These are phyloP conservation scores for Inga leiocalycina DNA, from an alignment of 306 rosid genomes.

Conservation along the genomic window DNA sequence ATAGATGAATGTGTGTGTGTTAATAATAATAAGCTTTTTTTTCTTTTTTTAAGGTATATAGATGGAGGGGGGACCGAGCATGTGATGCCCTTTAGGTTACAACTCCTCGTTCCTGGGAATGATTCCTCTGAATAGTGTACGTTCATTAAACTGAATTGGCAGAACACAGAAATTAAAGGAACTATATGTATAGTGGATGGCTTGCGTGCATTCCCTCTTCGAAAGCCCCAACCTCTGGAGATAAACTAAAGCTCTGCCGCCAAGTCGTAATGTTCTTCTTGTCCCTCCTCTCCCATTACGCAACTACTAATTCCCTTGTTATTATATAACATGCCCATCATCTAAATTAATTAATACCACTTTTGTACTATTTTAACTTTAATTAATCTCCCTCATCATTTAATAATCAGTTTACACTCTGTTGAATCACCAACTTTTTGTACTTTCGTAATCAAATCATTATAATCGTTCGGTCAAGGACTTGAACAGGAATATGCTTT, in stretches of 20 bases:
- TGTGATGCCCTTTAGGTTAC: slow-evolving; percentile 37
- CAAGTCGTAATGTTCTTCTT: slow-evolving; percentile 29
- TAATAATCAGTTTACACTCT: not conserved
- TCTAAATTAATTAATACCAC: too few species aligned
- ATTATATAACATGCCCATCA: not conserved
- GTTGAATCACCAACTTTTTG: not conserved
- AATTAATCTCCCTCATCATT: not conserved
- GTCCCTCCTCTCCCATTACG: slow-evolving; percentile 21
- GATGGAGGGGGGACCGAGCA: slow-evolving; percentile 18
- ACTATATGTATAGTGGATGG: slow-evolving; percentile 36
- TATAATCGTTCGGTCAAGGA: not conserved
- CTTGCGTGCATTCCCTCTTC: slow-evolving; percentile 34
- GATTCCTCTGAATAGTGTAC: slow-evolving; percentile 26
- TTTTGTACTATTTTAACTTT: not conserved
- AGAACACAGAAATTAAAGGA: not conserved
- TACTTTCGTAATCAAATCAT: not conserved
- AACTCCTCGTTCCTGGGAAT: slow-evolving; percentile 44
- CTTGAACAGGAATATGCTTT: not conserved
- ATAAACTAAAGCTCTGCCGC: slow-evolving; percentile 14
- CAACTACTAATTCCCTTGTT: not conserved
- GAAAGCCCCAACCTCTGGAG: slow-evolving; percentile 33
- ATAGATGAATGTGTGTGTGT: slow-evolving; percentile 7
- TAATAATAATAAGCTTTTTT: not conserved
- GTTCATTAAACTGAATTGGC: not conserved
- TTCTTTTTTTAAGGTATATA: not conserved